Percentiles rank a stretch among this genome's conserved stretches.
Conservation (phyloP, 2,329 filamentous ascomycete genomes). For the Trichothecium sympodiale region DNA sequence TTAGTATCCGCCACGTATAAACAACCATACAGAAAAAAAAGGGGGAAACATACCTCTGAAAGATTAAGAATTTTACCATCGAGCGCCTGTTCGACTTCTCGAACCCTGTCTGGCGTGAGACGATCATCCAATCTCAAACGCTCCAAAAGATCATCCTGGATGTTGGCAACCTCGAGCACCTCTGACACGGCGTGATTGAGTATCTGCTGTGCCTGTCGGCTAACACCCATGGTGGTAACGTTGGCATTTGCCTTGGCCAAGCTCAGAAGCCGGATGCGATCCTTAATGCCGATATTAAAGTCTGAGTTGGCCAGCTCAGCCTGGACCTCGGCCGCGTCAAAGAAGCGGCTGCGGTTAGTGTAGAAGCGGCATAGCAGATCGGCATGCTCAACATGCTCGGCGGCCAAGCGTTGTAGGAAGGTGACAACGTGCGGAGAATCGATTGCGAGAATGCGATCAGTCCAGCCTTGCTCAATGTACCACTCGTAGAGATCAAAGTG, state of each 20-base stretch:
- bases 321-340: constrained; percentile 81
- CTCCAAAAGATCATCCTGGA: constrained; percentile 84
- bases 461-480: constrained; percentile 81
- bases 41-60: constrained; percentile 51
- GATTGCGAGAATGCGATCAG: constrained; percentile 73
- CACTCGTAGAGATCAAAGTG: constrained; percentile 95
- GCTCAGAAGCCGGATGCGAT: constrained; percentile 80
- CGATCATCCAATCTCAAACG: constrained; percentile 64
- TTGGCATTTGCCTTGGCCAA: constrained; percentile 88
- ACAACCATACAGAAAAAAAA: neutral
- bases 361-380: constrained; percentile 92
- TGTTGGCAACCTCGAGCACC: constrained; percentile 82
- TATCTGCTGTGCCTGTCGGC: constrained; percentile 71
- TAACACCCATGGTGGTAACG: constrained; percentile 65
- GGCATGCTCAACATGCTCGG: constrained; percentile 63
- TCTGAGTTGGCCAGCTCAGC: constrained; percentile 72
- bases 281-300: constrained; percentile 68
- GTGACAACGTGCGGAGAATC: constrained; percentile 77
- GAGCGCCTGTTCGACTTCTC: constrained; percentile 54
- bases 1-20: constrained; percentile 8
- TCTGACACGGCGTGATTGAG: constrained; percentile 77
- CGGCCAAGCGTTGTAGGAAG: constrained; percentile 70
- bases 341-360: constrained; percentile 71
- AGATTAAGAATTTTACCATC: constrained; percentile 70
- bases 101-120: constrained; percentile 50